A percentile compares a stretch with the other conserved stretches of the same genome.
phyloP scores from a whole-genome alignment of 768 basidiomycete species.

The Lactifluus piperatus region DNA sequence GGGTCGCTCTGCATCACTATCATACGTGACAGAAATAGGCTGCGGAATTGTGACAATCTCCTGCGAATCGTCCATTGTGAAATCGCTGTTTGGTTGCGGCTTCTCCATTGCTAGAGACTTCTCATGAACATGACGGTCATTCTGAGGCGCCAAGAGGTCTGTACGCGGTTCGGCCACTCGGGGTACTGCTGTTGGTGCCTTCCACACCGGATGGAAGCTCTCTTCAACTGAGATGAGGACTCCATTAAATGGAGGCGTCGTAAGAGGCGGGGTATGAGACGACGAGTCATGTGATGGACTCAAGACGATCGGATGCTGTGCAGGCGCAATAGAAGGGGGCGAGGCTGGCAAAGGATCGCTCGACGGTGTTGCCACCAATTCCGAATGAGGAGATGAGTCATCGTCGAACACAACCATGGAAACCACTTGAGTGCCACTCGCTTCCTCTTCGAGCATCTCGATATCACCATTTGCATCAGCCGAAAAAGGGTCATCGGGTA shows the following conservation, averaged over 20 bases:
- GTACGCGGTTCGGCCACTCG: neutral
- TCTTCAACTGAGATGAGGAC: slow-evolving; percentile 6
- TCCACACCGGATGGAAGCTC: neutral
- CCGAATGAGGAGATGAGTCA: slow-evolving; percentile 8
- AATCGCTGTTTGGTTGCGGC: neutral
- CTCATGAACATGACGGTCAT: neutral
- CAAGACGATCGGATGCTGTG: slow-evolving; percentile 3
- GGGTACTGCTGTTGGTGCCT: neutral
- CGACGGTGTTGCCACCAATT: slow-evolving; percentile 8
- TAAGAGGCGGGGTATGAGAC: neutral
- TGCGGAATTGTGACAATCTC: neutral
- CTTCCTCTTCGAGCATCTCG: slow-evolving; percentile 9
- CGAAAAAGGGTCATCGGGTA: neutral
- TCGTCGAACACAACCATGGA: slow-evolving; percentile 3
- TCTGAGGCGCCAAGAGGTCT: neutral
- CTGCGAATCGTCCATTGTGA: neutral
- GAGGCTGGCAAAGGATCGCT: slow-evolving; percentile 10
- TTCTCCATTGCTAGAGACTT: neutral
- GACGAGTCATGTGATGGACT: neutral
- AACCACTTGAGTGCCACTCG: neutral
- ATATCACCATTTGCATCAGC: slow-evolving; percentile 12
- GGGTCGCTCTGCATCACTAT: neutral
- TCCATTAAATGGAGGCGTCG: neutral
- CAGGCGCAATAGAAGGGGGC: neutral
- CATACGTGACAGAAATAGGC: neutral